Conservation (phyloP, 768 basidiomycete genomes). For the Panellus pusillus region DNA sequence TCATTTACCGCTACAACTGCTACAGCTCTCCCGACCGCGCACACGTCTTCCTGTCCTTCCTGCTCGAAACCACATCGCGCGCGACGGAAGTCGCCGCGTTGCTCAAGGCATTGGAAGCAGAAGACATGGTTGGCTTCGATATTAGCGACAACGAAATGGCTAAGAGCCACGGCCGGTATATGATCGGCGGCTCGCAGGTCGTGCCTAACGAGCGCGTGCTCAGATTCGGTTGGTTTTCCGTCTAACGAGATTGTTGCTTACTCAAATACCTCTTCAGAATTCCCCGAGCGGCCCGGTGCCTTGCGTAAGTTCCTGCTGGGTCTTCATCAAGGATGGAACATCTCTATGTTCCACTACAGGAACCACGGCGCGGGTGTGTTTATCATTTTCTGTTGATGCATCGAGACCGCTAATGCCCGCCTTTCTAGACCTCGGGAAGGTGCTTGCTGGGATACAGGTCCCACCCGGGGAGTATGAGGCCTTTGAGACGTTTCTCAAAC, state of each 20-base stretch:
- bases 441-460: slow-evolving; percentile 92
- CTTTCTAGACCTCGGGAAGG: slow-evolving; percentile 79
- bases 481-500: slow-evolving; percentile 74
- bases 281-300: slow-evolving; percentile 93
- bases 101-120: slow-evolving; percentile 56
- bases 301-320: slow-evolving; percentile 87
- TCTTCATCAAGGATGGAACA: slow-evolving; percentile 86
- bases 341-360: slow-evolving; percentile 95
- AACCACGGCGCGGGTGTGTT: slow-evolving; percentile 91
- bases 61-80: slow-evolving; percentile 62
- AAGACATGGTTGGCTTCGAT: slow-evolving; percentile 83
- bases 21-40: slow-evolving; percentile 65
- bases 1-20: slow-evolving; percentile 84
- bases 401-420: slow-evolving; percentile 1
- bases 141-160: slow-evolving; percentile 95
- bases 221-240: slow-evolving; percentile 74
- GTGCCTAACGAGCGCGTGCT: slow-evolving; percentile 88
- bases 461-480: slow-evolving; percentile 63
- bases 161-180: slow-evolving; percentile 91
- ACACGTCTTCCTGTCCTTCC: slow-evolving; percentile 90
- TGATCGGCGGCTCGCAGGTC: slow-evolving; percentile 82
- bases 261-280: slow-evolving; percentile 54
- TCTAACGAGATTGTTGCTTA: neutral
- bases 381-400: neutral
- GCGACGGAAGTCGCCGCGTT: slow-evolving; percentile 64